Evolutionary conservation across 805 yeast species (phyloP), one percentile per base, ranked within the genome.

Genomic region (Hemisphaericaspora nanyangensis): DNA sequence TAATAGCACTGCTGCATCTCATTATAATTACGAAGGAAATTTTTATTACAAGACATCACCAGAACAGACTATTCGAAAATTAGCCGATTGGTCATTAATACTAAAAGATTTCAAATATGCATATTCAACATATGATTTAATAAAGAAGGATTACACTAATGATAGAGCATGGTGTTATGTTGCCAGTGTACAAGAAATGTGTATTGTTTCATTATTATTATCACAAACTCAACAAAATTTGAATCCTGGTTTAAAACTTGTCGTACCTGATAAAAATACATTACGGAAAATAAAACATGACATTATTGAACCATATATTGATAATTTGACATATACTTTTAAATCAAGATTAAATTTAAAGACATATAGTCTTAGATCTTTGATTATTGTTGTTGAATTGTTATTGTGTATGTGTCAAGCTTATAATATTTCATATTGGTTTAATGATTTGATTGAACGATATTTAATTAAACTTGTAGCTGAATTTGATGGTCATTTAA

Each of bases 31-130:
- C 4, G 64, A 61, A 4, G 77, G 70, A 31, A 82, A 80, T 17
- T 77, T 68, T 48, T 89, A 88, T 54, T 61, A 75, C 31, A 76
- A 78, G 8, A 67, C 75, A 2, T 68, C 88, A 0, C 73, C 81
- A 1, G 96, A 88, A 50, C 84, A 86, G 54, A 70, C 77, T 31
- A 70, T 89, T 19, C 69, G 98, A 36, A 83, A 85, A 54, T 65
- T 91, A 19, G 98, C 95, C 0, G 99, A 93, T 58, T 87, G 95
- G 87, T 80, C 89, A 6, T 79, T 91, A 52, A 86, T 93, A 80
- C 62, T 90, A n/a, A 76, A 89, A 27, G 96, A 93, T 63, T 91
- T 84, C 68, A 81, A 82, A 56, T 80, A 78, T 42, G 93, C 97
- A 3, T 82, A 84, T 52, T 69, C 85, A 1, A 84, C 88, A 1